A percentile compares a stretch with the other conserved stretches of the same genome.
phyloP scores from a whole-genome alignment of 352 stramenopile species.

The Phytophthora fragariae region DNA sequence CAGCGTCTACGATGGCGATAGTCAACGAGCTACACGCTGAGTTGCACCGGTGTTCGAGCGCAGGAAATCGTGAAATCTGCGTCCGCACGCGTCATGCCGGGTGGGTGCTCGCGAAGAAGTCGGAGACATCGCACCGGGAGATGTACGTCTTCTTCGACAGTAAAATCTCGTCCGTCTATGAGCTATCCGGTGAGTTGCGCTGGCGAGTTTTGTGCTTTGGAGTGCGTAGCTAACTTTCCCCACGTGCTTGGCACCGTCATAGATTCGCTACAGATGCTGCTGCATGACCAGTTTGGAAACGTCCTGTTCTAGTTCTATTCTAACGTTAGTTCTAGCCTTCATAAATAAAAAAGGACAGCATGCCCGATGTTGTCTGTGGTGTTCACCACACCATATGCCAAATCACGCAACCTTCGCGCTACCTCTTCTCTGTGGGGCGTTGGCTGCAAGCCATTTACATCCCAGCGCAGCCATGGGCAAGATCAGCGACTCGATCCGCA shows the following conservation, averaged over 20 bases:
- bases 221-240: neutral
- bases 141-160: slow-evolving; percentile 72
- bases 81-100: slow-evolving; percentile 64
- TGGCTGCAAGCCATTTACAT: slow-evolving; percentile 10
- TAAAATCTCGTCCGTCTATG: slow-evolving; percentile 61
- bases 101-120: slow-evolving; percentile 67
- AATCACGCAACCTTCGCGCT: neutral
- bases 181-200: slow-evolving; percentile 55
- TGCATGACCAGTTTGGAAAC: slow-evolving; percentile 65
- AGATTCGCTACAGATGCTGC: slow-evolving; percentile 58
- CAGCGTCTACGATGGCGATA: slow-evolving; percentile 41
- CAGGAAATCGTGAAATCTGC: slow-evolving; percentile 55
- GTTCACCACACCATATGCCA: neutral
- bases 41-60: slow-evolving; percentile 39
- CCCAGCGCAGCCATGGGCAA: slow-evolving; percentile 59
- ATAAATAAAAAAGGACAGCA: no score
- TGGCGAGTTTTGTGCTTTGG: neutral
- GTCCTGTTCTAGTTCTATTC: slow-evolving; percentile 31
- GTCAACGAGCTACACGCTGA: slow-evolving; percentile 54
- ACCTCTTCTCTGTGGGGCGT: neutral
- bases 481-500: slow-evolving; percentile 82
- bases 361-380: neutral
- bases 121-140: slow-evolving; percentile 52
- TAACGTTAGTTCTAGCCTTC: no score
- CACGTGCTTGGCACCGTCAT: slow-evolving; percentile 18